These are phyloP conservation scores for Neonectria ditissima DNA, from an alignment of 2,329 filamentous ascomycete genomes.

Conservation along the genomic window DNA sequence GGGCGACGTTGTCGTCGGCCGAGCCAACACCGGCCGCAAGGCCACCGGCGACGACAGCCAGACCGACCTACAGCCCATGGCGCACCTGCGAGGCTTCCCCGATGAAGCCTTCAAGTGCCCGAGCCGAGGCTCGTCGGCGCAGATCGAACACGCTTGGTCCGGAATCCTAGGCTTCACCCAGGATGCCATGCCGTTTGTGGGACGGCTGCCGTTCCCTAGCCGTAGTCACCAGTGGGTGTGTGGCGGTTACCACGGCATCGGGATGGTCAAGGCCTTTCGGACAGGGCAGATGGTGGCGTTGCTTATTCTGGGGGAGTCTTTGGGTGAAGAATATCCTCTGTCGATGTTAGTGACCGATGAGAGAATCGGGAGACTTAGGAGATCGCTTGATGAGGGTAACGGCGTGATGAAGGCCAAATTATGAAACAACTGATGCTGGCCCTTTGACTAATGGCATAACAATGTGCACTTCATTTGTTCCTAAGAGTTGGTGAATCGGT, in stretches of 20 bases:
- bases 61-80: conserved; percentile 25
- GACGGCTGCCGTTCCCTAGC: conserved; percentile 19
- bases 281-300: conserved; percentile 13
- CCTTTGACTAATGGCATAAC: no score
- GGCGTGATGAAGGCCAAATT: conserved; percentile 25
- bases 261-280: conserved; percentile 35
- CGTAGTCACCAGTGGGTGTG: conserved; percentile 33
- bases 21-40: conserved; percentile 32
- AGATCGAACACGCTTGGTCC: conserved; percentile 28
- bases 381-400: neutral
- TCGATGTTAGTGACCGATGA: conserved; percentile 29
- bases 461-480: no score
- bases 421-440: neutral
- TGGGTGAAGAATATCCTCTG: conserved; percentile 17
- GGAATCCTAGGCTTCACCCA: conserved; percentile 36
- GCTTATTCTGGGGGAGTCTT: conserved; percentile 11
- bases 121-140: neutral
- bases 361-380: neutral
- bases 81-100: conserved; percentile 28
- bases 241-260: conserved; percentile 31
- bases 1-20: conserved; percentile 34
- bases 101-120: conserved; percentile 3
- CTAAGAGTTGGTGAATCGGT: neutral
- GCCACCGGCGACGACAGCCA: conserved; percentile 32
- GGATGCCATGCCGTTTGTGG: conserved; percentile 21